Conservation (phyloP, 2,329 filamentous ascomycete species). For the Trichoderma sp. region DNA sequence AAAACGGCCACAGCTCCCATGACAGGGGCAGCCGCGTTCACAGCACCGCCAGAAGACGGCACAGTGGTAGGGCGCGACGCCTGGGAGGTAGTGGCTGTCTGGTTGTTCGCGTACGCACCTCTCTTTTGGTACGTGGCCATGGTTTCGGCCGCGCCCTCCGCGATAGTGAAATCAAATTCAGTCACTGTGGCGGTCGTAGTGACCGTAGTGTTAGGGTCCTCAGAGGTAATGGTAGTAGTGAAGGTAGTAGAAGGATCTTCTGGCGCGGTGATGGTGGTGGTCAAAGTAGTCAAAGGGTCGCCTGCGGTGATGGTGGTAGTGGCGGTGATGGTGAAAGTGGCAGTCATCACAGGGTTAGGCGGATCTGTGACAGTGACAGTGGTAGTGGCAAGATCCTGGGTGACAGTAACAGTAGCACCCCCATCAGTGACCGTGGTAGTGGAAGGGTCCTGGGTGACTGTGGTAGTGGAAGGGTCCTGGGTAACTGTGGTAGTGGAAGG, state of each 20-base stretch:
- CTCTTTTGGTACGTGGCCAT: background rate
- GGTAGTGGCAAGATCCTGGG: background rate
- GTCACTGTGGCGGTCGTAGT: too few species aligned
- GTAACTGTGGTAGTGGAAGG: background rate
- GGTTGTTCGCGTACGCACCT: background rate
- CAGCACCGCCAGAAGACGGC: background rate
- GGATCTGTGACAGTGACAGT: background rate
- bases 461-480: too few species aligned
- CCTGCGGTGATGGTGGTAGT: background rate
- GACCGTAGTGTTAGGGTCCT: too few species aligned
- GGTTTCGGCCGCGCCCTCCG: background rate
- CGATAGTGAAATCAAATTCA: background rate
- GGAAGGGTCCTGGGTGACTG: too few species aligned
- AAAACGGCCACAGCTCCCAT: background rate
- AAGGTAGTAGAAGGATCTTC: too few species aligned
- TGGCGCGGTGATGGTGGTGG: background rate
- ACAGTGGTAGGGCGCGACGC: background rate
- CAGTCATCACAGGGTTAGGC: background rate
- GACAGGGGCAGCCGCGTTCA: background rate
- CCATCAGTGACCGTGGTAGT: too few species aligned
- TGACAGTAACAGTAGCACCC: too few species aligned
- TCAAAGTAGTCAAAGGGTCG: too few species aligned
- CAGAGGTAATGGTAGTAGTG: background rate
- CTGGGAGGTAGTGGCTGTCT: background rate
- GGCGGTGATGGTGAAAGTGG: background rate